Evolutionary conservation across 306 rosid species (phyloP).

Genomic region (Prunus davidiana): DNA sequence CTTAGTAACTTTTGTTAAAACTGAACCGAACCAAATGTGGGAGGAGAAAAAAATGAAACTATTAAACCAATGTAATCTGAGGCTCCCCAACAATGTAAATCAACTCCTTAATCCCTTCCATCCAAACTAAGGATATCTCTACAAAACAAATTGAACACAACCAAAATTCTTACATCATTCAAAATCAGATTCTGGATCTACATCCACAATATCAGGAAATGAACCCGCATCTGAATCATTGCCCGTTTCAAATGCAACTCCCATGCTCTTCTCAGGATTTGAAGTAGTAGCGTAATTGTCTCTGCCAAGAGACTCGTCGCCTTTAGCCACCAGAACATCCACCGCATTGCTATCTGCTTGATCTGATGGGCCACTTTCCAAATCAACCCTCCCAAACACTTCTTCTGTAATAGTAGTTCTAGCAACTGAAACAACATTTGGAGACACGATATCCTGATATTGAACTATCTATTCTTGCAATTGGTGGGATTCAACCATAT

Average conservation of each 20-base stretch:
- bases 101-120: not conserved
- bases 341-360: conserved; percentile 26
- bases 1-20: no score
- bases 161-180: conserved; percentile 22
- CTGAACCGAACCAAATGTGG: no score
- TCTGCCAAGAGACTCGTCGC: conserved; percentile 9
- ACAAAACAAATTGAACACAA: not conserved
- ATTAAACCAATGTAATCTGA: not conserved
- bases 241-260: conserved; percentile 17
- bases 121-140: no score
- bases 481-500: conserved; percentile 22
- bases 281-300: conserved; percentile 18
- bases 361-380: conserved; percentile 21
- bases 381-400: conserved; percentile 24
- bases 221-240: conserved; percentile 36
- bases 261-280: conserved; percentile 20
- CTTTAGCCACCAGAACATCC: conserved; percentile 18
- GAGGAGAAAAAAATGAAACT: not conserved
- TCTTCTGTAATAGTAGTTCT: conserved; percentile 12
- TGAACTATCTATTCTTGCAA: conserved; percentile 14
- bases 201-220: conserved; percentile 69
- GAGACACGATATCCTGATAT: conserved; percentile 28
- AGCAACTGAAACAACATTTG: conserved; percentile 12
- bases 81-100: not conserved
- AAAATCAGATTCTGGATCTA: conserved; percentile 44